Evolutionary conservation across 805 yeast species (phyloP), one percentile per base, ranked within the genome.

Genomic region (Ogataea degrootiae): DNA sequence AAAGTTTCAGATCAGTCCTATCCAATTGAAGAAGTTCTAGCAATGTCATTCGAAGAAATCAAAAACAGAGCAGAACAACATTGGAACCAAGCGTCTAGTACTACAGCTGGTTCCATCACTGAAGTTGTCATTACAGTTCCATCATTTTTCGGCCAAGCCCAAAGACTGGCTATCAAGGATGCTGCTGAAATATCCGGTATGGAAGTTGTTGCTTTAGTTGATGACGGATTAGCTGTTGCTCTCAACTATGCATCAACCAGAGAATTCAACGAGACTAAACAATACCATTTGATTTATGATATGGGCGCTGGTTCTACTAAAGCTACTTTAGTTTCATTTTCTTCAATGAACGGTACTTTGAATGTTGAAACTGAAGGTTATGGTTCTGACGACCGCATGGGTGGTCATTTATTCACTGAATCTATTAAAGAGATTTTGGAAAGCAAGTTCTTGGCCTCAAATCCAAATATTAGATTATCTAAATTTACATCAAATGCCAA

Each of bases 201-300:
- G 49, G 71, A 77, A 40, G 78, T 83, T 14, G 75, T 83, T 49
- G 80, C 83, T 2, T 71, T 92, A 46, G 86, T 91, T 2, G 91
- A 87, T 60, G 97, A 92, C 63, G 97, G 97, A 15, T 69, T 88
- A n/a, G 94, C 98, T 2, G 89, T 88, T 15, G 96, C 96, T 1
- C 67, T 87, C 39, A 87, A 89, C 59, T 91, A 80, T 63, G 87
- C 88, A 1, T 73, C 86, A 33, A 62, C 64, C 7, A 74, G 80
- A 43, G 71, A 72, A 31, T 76, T 76, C 50, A 65, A 67, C 34
- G 57, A 60, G 12, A 74, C 72, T 3, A 76, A 73, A 47, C 80
- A 79, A 56, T 75, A 80, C 58, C 87, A 87, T 61, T 62, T 89
- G 43, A 76, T 94, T 34, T 89, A 84, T 62, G 99, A 94, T 64